Conservation (phyloP, 768 basidiomycete species). For the Mycena kentingensis region DNA sequence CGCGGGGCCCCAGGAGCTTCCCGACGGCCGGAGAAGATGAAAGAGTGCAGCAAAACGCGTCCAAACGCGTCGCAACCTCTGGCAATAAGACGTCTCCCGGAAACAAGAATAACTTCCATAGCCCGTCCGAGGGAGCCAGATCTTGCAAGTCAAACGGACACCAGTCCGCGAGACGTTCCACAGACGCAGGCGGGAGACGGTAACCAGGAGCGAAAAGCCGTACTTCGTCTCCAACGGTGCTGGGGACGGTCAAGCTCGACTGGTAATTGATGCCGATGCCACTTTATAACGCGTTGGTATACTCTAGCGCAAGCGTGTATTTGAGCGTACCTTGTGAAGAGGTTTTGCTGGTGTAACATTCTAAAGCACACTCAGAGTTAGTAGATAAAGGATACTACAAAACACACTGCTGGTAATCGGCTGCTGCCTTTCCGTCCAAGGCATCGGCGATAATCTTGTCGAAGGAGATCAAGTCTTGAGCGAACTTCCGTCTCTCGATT, state of each 20-base stretch:
- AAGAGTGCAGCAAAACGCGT: background rate
- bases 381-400: constrained; percentile 37
- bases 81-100: constrained; percentile 28
- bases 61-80: background rate
- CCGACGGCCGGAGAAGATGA: background rate
- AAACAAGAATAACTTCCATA: constrained; percentile 34
- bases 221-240: constrained; percentile 33
- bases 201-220: constrained; percentile 37
- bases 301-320: too few species aligned
- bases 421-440: constrained; percentile 36
- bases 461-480: constrained; percentile 42
- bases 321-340: constrained; percentile 5
- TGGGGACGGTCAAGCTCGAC: constrained; percentile 37
- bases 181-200: constrained; percentile 38
- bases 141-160: constrained; percentile 43
- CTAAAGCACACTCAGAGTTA: constrained; percentile 31
- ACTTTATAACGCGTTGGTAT: too few species aligned
- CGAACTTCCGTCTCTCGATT: constrained; percentile 38
- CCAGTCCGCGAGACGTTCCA: constrained; percentile 39
- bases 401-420: constrained; percentile 28
- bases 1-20: background rate
- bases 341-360: constrained; percentile 2
- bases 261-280: constrained; percentile 43
- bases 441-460: constrained; percentile 37
- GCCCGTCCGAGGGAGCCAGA: constrained; percentile 37